Conservation (phyloP, 768 basidiomycete genomes). For the Auricularia sp. region DNA sequence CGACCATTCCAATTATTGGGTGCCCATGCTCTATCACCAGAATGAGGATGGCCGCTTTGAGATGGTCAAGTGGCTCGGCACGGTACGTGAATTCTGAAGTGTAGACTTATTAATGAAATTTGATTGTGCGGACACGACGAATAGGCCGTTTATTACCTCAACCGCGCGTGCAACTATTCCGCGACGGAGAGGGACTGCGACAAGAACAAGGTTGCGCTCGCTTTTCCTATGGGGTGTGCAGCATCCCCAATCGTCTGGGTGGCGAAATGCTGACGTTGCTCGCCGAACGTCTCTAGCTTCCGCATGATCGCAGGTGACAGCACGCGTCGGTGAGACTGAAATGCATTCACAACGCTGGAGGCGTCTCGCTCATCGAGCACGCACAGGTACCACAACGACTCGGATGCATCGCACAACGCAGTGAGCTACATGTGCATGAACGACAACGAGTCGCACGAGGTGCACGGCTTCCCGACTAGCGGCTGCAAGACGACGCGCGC, state of each 20-base stretch:
- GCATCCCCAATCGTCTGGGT: neutral
- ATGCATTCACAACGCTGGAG: no score
- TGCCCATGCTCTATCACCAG: neutral
- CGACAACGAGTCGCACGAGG: conserved; percentile 1
- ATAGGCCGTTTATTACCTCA: neutral
- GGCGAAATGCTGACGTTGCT: neutral
- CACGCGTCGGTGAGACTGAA: neutral
- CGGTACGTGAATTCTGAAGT: neutral
- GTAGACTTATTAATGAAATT: no score
- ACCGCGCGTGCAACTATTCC: conserved; percentile 1
- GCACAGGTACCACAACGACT: neutral
- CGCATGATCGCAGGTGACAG: neutral
- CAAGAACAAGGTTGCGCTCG: neutral
- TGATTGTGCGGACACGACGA: no score
- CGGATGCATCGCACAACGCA: neutral
- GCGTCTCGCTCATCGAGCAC: neutral
- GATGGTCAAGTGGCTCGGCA: neutral
- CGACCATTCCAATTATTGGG: neutral
- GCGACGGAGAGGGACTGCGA: neutral
- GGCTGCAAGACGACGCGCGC: conserved; percentile 1
- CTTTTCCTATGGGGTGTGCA: neutral
- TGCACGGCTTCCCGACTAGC: neutral
- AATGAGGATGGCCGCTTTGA: neutral
- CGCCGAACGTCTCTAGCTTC: neutral
- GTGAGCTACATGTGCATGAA: conserved; percentile 3